A percentile compares a stretch with the other conserved stretches of the same genome.
These are phyloP conservation scores for Vigna angularis DNA, from an alignment of 306 rosid species.

Conservation along the genomic window DNA sequence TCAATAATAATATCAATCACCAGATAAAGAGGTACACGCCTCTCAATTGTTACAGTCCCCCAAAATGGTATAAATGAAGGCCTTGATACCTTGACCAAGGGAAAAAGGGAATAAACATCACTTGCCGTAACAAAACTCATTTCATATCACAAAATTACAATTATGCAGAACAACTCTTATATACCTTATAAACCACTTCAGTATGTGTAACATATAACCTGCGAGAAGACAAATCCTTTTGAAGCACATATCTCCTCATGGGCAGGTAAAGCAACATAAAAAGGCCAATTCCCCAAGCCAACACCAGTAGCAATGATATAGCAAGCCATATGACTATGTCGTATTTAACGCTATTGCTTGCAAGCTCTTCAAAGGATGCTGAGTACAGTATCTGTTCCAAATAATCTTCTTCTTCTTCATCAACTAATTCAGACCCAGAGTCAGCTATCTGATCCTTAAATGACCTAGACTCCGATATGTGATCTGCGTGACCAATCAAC, in stretches of 20 bases:
- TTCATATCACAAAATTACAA: constrained; percentile 16
- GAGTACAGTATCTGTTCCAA: constrained; percentile 68
- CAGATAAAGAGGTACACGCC: constrained; percentile 70
- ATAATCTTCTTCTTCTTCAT: constrained; percentile 58
- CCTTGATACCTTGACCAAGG: constrained; percentile 72
- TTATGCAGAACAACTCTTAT: neutral
- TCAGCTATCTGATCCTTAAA: constrained; percentile 60
- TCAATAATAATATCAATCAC: constrained; percentile 88
- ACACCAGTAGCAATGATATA: constrained; percentile 78
- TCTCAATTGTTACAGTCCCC: constrained; percentile 73
- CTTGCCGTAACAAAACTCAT: constrained; percentile 21
- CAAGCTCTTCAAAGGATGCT: constrained; percentile 85
- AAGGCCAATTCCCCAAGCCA: constrained; percentile 95
- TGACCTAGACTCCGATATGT: constrained; percentile 60
- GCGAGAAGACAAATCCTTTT: constrained; percentile 78
- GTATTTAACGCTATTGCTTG: constrained; percentile 63
- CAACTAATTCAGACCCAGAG: constrained; percentile 56
- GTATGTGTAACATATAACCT: constrained; percentile 77
- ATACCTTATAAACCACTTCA: constrained; percentile 86
- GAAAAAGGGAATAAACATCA: constrained; percentile 28
- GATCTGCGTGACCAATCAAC: constrained; percentile 74
- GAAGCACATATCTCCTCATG: constrained; percentile 68
- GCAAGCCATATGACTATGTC: constrained; percentile 87
- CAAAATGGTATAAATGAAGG: constrained; percentile 87
- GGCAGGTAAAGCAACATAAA: constrained; percentile 92